These are phyloP conservation scores for Xanthoconium purpureum DNA, from an alignment of 768 basidiomycete species.

Conservation along the genomic window DNA sequence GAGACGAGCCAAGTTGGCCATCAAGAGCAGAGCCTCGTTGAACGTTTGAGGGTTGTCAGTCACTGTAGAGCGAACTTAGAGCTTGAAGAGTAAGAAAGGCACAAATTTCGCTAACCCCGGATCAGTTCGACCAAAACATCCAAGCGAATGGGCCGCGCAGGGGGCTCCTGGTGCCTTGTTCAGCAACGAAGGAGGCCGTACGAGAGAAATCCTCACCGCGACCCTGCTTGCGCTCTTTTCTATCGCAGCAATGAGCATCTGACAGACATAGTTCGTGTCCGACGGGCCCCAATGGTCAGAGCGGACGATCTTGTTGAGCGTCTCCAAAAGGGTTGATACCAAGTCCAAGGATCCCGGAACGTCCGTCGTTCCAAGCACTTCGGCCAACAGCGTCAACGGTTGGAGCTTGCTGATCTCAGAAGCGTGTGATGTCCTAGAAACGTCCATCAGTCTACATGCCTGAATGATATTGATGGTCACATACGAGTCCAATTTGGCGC, in stretches of 20 bases:
- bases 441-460: neutral
- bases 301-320: constrained; percentile 63
- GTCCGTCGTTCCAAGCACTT: constrained; percentile 62
- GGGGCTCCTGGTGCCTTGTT: constrained; percentile 42
- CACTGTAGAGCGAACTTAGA: constrained; percentile 42
- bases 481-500: constrained; percentile 58
- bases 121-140: constrained; percentile 89
- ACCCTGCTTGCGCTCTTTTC: constrained; percentile 61
- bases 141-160: constrained; percentile 63
- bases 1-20: constrained; percentile 78
- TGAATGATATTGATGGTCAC: constrained; percentile 33
- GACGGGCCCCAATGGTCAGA: constrained; percentile 50
- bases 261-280: constrained; percentile 77
- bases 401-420: constrained; percentile 41
- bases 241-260: constrained; percentile 79
- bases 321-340: constrained; percentile 68
- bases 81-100: neutral
- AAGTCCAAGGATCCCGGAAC: constrained; percentile 72
- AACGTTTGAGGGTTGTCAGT: constrained; percentile 93
- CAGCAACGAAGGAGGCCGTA: neutral
- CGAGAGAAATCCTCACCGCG: constrained; percentile 38
- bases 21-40: constrained; percentile 85
- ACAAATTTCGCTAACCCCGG: constrained; percentile 46
- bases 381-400: constrained; percentile 58
- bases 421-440: constrained; percentile 17